These are phyloP conservation scores for Neurospora sp. DNA, from an alignment of 495 filamentous ascomycete species.

Conservation along the genomic window DNA sequence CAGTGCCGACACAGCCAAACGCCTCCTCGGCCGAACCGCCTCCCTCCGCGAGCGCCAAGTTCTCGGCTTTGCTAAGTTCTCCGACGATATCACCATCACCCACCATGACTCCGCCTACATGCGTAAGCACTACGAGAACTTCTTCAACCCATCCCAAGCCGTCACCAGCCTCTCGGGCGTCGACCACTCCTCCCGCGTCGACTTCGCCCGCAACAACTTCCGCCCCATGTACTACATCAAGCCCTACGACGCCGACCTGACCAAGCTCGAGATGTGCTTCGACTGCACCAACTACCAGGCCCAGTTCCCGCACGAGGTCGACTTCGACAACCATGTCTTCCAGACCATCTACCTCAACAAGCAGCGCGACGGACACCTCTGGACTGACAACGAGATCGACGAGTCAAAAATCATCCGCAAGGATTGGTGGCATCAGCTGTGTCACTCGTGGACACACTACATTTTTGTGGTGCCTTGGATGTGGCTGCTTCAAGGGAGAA, in stretches of 20 bases:
- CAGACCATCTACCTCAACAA: slow-evolving; percentile 80
- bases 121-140: slow-evolving; percentile 63
- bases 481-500: slow-evolving; percentile 69
- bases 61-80: slow-evolving; percentile 66
- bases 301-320: slow-evolving; percentile 52
- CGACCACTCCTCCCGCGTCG: slow-evolving; percentile 23
- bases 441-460: slow-evolving; percentile 76
- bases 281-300: slow-evolving; percentile 79
- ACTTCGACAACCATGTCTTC: slow-evolving; percentile 55
- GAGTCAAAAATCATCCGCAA: slow-evolving; percentile 55
- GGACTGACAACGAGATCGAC: slow-evolving; percentile 65
- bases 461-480: slow-evolving; percentile 65
- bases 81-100: slow-evolving; percentile 76
- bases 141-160: slow-evolving; percentile 38
- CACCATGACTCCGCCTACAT: slow-evolving; percentile 71
- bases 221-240: slow-evolving; percentile 79
- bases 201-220: slow-evolving; percentile 31
- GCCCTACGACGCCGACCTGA: slow-evolving; percentile 49
- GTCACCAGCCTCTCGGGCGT: slow-evolving; percentile 16
- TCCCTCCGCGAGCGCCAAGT: slow-evolving; percentile 56
- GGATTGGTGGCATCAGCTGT: slow-evolving; percentile 84
- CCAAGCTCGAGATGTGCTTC: slow-evolving; percentile 79
- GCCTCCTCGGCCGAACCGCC: slow-evolving; percentile 51
- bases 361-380: slow-evolving; percentile 46
- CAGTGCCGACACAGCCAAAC: slow-evolving; percentile 58